Evolutionary conservation across 192 early-diverging fungal species (phyloP).

Genomic region (Coemansia sp.): DNA sequence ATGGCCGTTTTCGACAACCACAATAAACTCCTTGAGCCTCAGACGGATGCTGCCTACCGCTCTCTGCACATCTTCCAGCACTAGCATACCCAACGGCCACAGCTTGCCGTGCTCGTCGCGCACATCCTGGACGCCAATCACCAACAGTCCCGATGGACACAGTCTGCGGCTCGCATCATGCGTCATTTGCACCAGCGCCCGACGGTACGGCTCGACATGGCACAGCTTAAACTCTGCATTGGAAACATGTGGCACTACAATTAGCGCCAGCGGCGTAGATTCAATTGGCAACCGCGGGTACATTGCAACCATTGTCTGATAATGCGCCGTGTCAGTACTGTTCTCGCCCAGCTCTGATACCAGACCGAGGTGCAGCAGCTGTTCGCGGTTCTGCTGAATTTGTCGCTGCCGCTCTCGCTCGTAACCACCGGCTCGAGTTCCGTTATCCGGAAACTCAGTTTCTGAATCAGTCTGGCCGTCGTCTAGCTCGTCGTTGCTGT

Average conservation of each 20-base stretch:
- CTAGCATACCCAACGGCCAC: constrained; percentile 72
- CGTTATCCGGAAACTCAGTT: constrained; percentile 34
- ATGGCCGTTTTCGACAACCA: constrained; percentile 54
- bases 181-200: constrained; percentile 62
- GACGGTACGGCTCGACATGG: constrained; percentile 63
- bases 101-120: constrained; percentile 62
- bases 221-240: constrained; percentile 41
- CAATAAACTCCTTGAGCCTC: constrained; percentile 56
- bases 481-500: not conserved
- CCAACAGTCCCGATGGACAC: constrained; percentile 63
- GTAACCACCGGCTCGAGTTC: constrained; percentile 39
- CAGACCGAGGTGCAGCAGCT: constrained; percentile 61
- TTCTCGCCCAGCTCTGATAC: constrained; percentile 80
- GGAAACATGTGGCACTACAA: constrained; percentile 66
- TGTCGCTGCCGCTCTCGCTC: constrained; percentile 49
- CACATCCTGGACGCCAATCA: constrained; percentile 72
- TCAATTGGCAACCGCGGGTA: constrained; percentile 38
- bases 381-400: constrained; percentile 51
- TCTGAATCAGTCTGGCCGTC: constrained; percentile 17
- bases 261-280: constrained; percentile 53
- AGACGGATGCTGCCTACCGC: constrained; percentile 53
- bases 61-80: constrained; percentile 70
- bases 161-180: constrained; percentile 58
- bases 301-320: constrained; percentile 60
- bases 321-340: constrained; percentile 70